Evolutionary conservation across 768 basidiomycete genomes (phyloP).

Genomic region (Favolaschia claudopus): DNA sequence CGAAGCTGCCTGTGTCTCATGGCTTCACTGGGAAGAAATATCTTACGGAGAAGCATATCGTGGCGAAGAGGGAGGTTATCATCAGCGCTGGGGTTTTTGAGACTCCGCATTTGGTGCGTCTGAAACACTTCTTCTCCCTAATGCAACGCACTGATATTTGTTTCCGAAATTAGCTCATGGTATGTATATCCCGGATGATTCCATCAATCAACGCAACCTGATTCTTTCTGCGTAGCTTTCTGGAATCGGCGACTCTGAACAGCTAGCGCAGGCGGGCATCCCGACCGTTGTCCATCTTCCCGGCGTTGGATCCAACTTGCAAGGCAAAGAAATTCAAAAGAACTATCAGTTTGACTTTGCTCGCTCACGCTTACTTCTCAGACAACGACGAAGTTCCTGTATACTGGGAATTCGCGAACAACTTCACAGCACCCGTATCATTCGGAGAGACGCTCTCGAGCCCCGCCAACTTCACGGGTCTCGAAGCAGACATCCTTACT

Average conservation of each 20-base stretch:
- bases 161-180: conserved; percentile 34
- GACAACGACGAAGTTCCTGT: conserved; percentile 38
- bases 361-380: background rate
- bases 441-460: conserved; percentile 30
- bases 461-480: conserved; percentile 20
- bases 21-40: conserved; percentile 29
- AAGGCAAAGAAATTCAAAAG: conserved; percentile 35
- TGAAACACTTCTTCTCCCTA: background rate
- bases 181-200: conserved; percentile 5
- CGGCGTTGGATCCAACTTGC: conserved; percentile 42
- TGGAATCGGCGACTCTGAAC: conserved; percentile 38
- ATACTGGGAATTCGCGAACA: conserved; percentile 35
- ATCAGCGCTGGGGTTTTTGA: conserved; percentile 36
- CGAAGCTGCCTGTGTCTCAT: conserved; percentile 30
- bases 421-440: too few species aligned
- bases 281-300: conserved; percentile 36
- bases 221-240: conserved; percentile 31
- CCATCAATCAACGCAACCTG: background rate
- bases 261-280: conserved; percentile 35
- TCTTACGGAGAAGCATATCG: conserved; percentile 23
- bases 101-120: conserved; percentile 35
- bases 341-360: background rate
- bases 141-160: background rate
- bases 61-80: conserved; percentile 34
- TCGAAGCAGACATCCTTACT: conserved; percentile 34